These are phyloP conservation scores for Fusarium hainanense DNA, from an alignment of 2,329 filamentous ascomycete genomes.

Conservation along the genomic window DNA sequence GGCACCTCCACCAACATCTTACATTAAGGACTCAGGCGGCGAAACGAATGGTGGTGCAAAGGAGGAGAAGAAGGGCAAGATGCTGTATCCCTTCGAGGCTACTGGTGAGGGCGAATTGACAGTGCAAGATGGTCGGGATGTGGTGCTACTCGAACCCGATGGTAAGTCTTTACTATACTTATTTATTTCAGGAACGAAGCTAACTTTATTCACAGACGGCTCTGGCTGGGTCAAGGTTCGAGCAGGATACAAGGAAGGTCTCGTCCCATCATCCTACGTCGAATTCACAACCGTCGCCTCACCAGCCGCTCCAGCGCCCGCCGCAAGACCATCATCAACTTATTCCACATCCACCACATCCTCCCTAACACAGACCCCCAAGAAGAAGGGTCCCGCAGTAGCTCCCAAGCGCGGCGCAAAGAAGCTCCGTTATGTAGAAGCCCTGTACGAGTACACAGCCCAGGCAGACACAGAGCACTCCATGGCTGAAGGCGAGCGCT, in stretches of 20 bases:
- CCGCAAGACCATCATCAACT: slow-evolving; percentile 75
- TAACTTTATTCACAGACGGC: slow-evolving; percentile 71
- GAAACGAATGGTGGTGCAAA: slow-evolving; percentile 56
- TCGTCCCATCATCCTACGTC: slow-evolving; percentile 89
- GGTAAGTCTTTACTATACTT: slow-evolving; percentile 63
- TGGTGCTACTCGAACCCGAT: slow-evolving; percentile 85
- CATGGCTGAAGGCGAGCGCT: slow-evolving; percentile 90
- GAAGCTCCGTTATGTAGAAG: slow-evolving; percentile 93
- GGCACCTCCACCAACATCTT: slow-evolving; percentile 86
- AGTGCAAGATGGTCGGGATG: slow-evolving; percentile 80
- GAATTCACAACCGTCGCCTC: slow-evolving; percentile 67
- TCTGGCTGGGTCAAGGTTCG: slow-evolving; percentile 92
- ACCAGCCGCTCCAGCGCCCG: slow-evolving; percentile 55
- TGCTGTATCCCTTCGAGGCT: slow-evolving; percentile 89
- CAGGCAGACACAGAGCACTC: slow-evolving; percentile 87
- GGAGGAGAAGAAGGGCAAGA: slow-evolving; percentile 76
- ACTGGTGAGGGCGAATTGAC: slow-evolving; percentile 83
- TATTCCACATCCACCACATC: slow-evolving; percentile 76
- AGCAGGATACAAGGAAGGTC: slow-evolving; percentile 77
- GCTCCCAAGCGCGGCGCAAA: slow-evolving; percentile 91
- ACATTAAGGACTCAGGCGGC: slow-evolving; percentile 74
- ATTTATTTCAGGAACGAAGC: neutral
- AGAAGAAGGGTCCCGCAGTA: slow-evolving; percentile 92
- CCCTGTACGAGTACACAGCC: slow-evolving; percentile 90
- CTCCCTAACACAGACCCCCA: slow-evolving; percentile 56